Base-by-base conservation (phyloP, 331 rosid genomes). In the Quercus tomentella region DNA sequence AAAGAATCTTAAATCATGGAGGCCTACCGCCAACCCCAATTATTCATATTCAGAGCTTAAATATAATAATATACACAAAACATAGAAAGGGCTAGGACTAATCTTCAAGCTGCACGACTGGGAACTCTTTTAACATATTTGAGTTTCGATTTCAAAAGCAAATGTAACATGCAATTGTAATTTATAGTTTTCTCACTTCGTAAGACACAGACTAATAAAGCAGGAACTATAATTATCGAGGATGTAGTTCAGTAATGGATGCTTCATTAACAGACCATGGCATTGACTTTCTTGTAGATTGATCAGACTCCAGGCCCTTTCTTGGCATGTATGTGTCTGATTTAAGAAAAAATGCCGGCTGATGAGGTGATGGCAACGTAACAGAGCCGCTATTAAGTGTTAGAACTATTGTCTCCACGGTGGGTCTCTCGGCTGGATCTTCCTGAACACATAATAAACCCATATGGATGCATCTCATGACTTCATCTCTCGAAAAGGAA, bases 391-490 rank as follows among this genome's bases (percentile, higher is more conserved):
- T 66, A 4, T 2, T 66, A 3, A 66, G 17, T 33, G 71, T 7
- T 30, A 78, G 43, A 56, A 79, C 58, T 76, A 85, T 54, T 20
- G 75, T 23, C 58, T 68, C 80, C 88, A 85, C 58, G 1, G 83
- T 61, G 16, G 88, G 86, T 30, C 88, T 82, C 12, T 72, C 76
- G 0, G 43, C 56, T 17, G 82, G 85, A 81, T 87, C 86, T 65
- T 89, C 91, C 66, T 87, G 91, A 57, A 84, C 89, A 28, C 90
- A 89, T 3, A 74, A 76, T 55, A 85, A 79, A 4, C 90, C 93
- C 10, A 90, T 80, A 3, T 90, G 87, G 25, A 92, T 79, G 86
- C 94, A 92, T 83, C 88, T 84, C 0, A 4, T 76, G 9, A 87
- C 89, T 88, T 92, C 92, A 52, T 17, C 82, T 76, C 74, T 81